Evolutionary conservation across 2,329 filamentous ascomycete genomes (phyloP).

Genomic region (Trichoderma lentiforme): DNA sequence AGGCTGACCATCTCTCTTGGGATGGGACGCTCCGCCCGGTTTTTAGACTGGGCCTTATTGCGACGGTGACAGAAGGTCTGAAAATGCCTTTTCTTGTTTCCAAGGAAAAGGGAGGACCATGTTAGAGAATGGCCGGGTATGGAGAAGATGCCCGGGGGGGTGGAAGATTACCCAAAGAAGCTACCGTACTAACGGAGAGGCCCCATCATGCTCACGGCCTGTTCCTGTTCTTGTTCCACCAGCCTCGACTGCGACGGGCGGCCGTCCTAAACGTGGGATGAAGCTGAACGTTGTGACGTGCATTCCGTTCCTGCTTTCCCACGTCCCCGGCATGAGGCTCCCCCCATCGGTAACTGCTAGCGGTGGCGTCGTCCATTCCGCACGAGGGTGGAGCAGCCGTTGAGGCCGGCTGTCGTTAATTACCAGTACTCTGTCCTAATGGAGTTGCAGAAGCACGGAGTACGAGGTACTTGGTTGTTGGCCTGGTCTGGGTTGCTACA

Average conservation of each 20-base stretch:
- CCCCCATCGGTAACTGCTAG: conserved; percentile 10
- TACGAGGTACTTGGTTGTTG: background rate
- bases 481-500: background rate
- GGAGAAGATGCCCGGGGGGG: background rate
- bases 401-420: conserved; percentile 3
- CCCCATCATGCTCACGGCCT: background rate
- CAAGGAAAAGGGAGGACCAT: conserved; percentile 1
- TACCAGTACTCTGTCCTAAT: background rate
- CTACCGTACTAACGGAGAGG: background rate
- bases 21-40: background rate
- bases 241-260: conserved; percentile 9
- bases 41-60: background rate
- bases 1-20: background rate
- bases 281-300: conserved; percentile 8
- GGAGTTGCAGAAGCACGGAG: background rate
- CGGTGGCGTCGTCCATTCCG: conserved; percentile 3
- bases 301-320: background rate
- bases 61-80: background rate
- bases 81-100: background rate
- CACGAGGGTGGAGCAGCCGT: conserved; percentile 1
- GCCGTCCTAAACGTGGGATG: background rate
- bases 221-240: background rate
- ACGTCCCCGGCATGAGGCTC: conserved; percentile 13
- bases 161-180: background rate
- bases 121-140: background rate